Base-by-base conservation (phyloP, 768 basidiomycete genomes). In the Royoungia palumana region DNA sequence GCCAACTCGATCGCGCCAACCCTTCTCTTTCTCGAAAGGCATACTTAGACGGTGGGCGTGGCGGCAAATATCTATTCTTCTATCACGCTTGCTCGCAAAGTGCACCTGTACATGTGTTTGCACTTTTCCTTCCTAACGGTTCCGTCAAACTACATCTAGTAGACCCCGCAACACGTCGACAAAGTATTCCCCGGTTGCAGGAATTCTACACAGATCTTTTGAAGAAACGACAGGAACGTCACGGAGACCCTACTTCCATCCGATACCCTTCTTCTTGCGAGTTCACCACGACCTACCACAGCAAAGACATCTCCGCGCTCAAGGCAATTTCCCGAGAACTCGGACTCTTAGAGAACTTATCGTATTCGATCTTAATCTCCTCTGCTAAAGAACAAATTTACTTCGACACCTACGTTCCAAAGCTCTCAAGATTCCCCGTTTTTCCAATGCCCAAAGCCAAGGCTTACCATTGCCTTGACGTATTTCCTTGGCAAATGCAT, bases 251-350 rank as follows among this genome's bases (percentile, higher is more conserved):
- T 47, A 65, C 61, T 47, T 77, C 85, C 0, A 66, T 94, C 53
- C 61, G 66, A 2, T 98, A 98, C 67, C 82, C 85, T 0, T 65
- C 75, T 6, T 63, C 76, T 12, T 75, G 78, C 46, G 76, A 85
- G 14, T 85, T 88, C 60, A 72, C 72, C 10, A 80, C 83, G 11
- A 74, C 80, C 6, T 95, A 95, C 67, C 89, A 96, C 58, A 77
- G 77, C 49, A 87, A 78, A 53, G 91, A 94, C 49, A 66, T 70
- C 1, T 83, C 85, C 0, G 96, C 94, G 3, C 70, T 97, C 47
- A 91, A 87, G 53, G 87, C 89, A 2, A 73, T 99, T 45, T 92
- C 90, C 11, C 82, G 90, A 30, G 95, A 97, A 60, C 78, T 99
- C 7, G 83, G 83, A 13, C 64, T 89, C 3, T 57, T 88, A 47